These are phyloP conservation scores for Symbiotaphrina buchneri DNA, from an alignment of 495 filamentous ascomycete species.

Conservation along the genomic window DNA sequence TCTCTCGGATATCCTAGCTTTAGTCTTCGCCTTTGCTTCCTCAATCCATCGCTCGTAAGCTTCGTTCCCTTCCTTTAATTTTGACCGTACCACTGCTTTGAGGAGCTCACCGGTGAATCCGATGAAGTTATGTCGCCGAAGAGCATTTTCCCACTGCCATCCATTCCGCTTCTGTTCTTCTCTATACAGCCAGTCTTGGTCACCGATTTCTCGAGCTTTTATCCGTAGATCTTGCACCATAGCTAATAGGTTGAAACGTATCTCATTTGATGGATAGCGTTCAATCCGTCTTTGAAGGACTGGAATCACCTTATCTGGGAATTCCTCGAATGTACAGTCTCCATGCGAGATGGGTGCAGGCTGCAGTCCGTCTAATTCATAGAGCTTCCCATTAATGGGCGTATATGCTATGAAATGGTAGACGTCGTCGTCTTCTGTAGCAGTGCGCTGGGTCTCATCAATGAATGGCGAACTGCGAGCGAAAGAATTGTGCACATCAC, in stretches of 20 bases:
- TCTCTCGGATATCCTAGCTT: conserved; percentile 26
- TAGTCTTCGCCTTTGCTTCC: conserved; percentile 46
- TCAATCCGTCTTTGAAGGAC: conserved; percentile 69
- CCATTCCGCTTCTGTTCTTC: conserved; percentile 68
- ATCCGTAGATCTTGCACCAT: conserved; percentile 65
- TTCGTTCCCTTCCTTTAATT: conserved; percentile 34
- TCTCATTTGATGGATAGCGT: conserved; percentile 69
- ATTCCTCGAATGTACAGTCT: conserved; percentile 36
- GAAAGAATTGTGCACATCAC: conserved; percentile 85
- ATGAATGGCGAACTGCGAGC: conserved; percentile 72
- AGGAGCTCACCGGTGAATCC: conserved; percentile 83
- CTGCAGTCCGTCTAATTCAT: conserved; percentile 90
- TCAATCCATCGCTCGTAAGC: conserved; percentile 64
- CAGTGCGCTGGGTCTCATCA: conserved; percentile 54
- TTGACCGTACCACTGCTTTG: conserved; percentile 55
- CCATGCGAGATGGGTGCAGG: conserved; percentile 83
- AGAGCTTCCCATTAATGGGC: conserved; percentile 50
- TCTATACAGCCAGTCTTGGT: conserved; percentile 48
- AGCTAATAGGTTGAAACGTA: conserved; percentile 87
- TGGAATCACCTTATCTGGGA: conserved; percentile 65
- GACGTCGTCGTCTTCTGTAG: conserved; percentile 46
- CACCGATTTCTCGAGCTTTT: conserved; percentile 59
- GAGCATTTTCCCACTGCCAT: conserved; percentile 92
- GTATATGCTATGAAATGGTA: conserved; percentile 98
- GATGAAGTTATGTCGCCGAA: conserved; percentile 86